phyloP scores from a whole-genome alignment of 768 basidiomycete genomes.

The Xerocomus spinulosus region DNA sequence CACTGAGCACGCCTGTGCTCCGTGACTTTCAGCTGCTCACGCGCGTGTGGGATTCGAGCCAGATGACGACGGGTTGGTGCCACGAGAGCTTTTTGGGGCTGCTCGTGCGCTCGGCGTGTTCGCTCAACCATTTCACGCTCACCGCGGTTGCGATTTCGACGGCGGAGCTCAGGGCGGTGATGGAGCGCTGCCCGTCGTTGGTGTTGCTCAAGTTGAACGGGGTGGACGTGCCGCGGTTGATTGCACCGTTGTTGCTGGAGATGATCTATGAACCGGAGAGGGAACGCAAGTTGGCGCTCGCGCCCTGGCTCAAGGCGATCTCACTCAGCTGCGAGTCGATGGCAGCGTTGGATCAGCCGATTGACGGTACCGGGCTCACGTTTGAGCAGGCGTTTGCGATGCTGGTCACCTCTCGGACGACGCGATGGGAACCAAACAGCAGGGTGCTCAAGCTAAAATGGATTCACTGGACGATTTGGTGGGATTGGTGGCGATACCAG shows the following conservation, averaged over 20 bases:
- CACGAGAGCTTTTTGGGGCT: conserved; percentile 27
- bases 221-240: conserved; percentile 17
- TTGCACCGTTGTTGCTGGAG: conserved; percentile 22
- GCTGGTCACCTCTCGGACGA: conserved; percentile 25
- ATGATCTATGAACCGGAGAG: conserved; percentile 20
- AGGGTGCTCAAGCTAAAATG: conserved; percentile 27
- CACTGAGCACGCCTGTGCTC: conserved; percentile 18
- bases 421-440: conserved; percentile 18
- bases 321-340: conserved; percentile 29
- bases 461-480: conserved; percentile 33
- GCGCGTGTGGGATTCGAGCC: conserved; percentile 31
- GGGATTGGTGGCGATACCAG: conserved; percentile 24
- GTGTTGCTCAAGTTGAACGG: conserved; percentile 29
- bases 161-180: conserved; percentile 20
- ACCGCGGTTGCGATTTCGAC: conserved; percentile 23
- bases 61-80: conserved; percentile 26
- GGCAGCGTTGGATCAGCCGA: conserved; percentile 16
- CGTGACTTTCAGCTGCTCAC: conserved; percentile 32
- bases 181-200: conserved; percentile 28
- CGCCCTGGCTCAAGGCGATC: conserved; percentile 28
- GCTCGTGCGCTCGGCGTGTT: conserved; percentile 25
- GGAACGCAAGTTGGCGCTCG: conserved; percentile 18
- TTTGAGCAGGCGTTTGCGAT: conserved; percentile 25
- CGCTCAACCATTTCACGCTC: conserved; percentile 29
- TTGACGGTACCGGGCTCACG: conserved; percentile 24